Percentiles rank a stretch among this genome's conserved stretches.
Conservation (phyloP, 345 rosid species). For the Bretschneidera sinensis region DNA sequence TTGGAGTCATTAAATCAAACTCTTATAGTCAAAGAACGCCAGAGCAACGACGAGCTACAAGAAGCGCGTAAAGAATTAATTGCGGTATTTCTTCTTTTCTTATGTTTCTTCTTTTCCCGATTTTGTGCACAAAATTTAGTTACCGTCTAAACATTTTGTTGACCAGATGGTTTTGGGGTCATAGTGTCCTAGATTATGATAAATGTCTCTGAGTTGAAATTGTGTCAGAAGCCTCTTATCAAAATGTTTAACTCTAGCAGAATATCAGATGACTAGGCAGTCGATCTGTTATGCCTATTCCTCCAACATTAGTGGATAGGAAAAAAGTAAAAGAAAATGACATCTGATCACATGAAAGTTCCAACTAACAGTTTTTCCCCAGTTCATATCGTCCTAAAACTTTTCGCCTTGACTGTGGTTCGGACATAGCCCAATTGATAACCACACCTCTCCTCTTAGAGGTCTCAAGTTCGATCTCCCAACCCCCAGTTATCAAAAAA, state of each 20-base stretch:
- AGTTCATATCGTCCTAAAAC: not conserved
- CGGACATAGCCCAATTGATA: no score
- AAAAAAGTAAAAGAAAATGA: not conserved
- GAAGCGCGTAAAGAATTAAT: constrained; percentile 43
- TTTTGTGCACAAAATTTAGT: not conserved
- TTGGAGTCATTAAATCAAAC: constrained; percentile 28
- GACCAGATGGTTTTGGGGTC: no score
- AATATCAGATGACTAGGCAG: not conserved
- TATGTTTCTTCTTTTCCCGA: not conserved
- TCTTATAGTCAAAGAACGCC: constrained; percentile 45
- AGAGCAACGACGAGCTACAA: constrained; percentile 53
- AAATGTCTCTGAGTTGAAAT: no score
- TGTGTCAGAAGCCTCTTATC: not conserved
- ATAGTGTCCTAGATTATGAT: no score
- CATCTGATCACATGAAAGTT: not conserved
- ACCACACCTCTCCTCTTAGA: no score
- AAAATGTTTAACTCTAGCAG: not conserved
- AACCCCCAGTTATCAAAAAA: no score
- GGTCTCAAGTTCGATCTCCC: no score
- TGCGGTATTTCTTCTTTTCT: constrained; percentile 16
- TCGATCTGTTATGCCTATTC: not conserved
- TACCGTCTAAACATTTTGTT: not conserved
- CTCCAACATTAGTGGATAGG: not conserved
- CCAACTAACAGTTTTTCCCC: not conserved
- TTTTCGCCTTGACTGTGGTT: no score